Evolutionary conservation across 257 asterid genomes (phyloP), one percentile per base, ranked within the genome.

Genomic region (Agastache rugosa): DNA sequence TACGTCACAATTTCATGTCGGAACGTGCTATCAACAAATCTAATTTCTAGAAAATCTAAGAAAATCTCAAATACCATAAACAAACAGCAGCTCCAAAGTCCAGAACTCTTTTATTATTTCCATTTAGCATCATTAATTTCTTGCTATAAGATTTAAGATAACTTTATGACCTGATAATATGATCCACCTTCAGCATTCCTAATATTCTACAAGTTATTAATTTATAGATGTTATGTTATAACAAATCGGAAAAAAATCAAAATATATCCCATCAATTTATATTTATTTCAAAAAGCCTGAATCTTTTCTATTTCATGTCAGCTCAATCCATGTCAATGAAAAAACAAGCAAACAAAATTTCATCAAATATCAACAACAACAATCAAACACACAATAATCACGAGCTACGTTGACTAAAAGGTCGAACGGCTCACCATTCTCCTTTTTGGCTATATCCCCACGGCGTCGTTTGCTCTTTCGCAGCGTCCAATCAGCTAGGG

Each of bases 401-500:
- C 0, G 50, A 37, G 27, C 41, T 27, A 25, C 0, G 72, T 67
- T 68, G 70, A 75, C 80, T 22, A 37, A 67, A 74, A 44, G 44
- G 45, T 67, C 14, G 71, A 54, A 42, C 11, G 50, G 60, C 87
- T 82, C 64, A 90, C 96, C 92, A 47, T 71, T 85, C 8, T 79
- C 87, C 77, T 77, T 87, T 27, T 70, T 82, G 17, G 63, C 78
- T 35, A 79, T 29, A 75, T 85, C 88, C 63, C 86, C 95, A 72
- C 96, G 90, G 6, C 90, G 96, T 25, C 97, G 94, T 76, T 91
- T 91, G 53, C 81, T 87, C 64, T 84, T 83, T 54, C 96, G 85
- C 42, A 88, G 90, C 78, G 91, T 95, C 97, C 96, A 87, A 71
- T 90, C 96, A n/a, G 93, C 87, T 51, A 89, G 87, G 80, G 85